phyloP scores from a whole-genome alignment of 177 flowering plant genomes.

The Vitis hybrid region DNA sequence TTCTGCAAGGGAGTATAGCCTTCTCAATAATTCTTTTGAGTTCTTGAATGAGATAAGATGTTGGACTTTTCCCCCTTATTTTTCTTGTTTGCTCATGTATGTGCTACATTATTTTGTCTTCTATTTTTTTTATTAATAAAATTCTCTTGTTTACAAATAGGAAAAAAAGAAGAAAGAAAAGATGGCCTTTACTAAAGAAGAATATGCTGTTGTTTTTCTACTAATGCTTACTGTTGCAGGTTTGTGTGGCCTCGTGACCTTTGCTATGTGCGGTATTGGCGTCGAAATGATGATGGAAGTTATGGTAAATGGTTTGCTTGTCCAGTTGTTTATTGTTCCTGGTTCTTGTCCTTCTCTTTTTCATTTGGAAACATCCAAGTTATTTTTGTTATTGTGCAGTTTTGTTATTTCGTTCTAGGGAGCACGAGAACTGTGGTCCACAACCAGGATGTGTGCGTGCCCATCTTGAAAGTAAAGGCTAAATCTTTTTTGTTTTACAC shows the following conservation, averaged over 20 bases:
- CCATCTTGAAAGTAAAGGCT: conserved; percentile 80
- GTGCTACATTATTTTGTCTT: too few species aligned
- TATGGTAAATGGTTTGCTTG: conserved; percentile 55
- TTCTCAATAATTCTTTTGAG: too few species aligned
- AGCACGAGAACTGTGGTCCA: conserved; percentile 91
- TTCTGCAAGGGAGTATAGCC: too few species aligned
- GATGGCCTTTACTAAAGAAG: too few species aligned
- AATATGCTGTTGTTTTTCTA: too few species aligned
- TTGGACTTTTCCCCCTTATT: too few species aligned
- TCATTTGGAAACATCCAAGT: background rate
- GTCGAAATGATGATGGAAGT: conserved; percentile 99
- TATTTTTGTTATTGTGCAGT: conserved; percentile 57
- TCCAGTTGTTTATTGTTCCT: background rate
- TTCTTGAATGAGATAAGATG: too few species aligned
- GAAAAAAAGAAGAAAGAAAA: too few species aligned
- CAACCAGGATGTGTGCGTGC: conserved; percentile 98
- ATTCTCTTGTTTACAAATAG: too few species aligned
- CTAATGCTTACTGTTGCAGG: conserved; percentile 41
- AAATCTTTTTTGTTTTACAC: background rate
- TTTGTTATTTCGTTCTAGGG: conserved; percentile 92
- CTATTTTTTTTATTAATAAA: too few species aligned
- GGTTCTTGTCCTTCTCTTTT: background rate
- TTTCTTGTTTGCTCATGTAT: too few species aligned
- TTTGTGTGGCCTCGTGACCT: conserved; percentile 99
- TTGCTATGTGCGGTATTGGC: conserved; percentile 98